Evolutionary conservation across 176 grass and related monocot species (phyloP).

Genomic region (Eleusine coracana): DNA sequence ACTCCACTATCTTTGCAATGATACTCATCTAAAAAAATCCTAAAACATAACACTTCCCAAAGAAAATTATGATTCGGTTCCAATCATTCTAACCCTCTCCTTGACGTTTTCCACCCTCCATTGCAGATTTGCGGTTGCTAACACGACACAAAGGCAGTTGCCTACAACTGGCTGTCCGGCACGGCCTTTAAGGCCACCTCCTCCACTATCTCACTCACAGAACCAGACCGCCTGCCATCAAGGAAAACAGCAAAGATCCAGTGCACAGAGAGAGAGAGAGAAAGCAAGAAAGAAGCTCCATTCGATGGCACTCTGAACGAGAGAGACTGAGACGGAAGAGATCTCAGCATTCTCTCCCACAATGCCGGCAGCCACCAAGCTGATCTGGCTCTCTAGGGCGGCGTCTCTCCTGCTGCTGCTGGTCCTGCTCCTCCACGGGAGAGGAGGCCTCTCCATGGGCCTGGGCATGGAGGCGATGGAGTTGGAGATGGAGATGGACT

Average conservation of each 20-base stretch:
- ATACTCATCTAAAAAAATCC: no score
- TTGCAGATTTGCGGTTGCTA: not conserved
- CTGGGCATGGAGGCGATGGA: constrained; percentile 37
- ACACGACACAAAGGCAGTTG: not conserved
- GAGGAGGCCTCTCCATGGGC: constrained; percentile 23
- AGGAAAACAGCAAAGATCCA: constrained; percentile 37
- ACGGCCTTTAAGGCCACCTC: constrained; percentile 42
- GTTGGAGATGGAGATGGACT: constrained; percentile 56
- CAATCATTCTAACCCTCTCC: not conserved
- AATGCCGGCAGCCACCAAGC: constrained; percentile 35
- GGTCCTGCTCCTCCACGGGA: constrained; percentile 27
- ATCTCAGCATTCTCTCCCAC: not conserved
- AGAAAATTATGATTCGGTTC: no score
- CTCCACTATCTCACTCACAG: not conserved
- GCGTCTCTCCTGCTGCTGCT: constrained; percentile 15
- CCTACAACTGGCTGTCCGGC: constrained; percentile 1
- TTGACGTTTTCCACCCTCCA: not conserved
- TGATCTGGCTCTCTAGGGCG: constrained; percentile 33
- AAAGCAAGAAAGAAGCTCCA: not conserved
- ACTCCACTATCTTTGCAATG: no score
- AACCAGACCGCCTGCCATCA: not conserved
- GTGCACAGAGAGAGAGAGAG: not conserved
- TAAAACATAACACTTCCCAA: no score
- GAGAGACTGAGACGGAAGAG: not conserved
- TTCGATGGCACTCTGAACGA: constrained; percentile 8